Evolutionary conservation across 305 asterid species (phyloP).

Genomic region (Ilex paraguariensis): DNA sequence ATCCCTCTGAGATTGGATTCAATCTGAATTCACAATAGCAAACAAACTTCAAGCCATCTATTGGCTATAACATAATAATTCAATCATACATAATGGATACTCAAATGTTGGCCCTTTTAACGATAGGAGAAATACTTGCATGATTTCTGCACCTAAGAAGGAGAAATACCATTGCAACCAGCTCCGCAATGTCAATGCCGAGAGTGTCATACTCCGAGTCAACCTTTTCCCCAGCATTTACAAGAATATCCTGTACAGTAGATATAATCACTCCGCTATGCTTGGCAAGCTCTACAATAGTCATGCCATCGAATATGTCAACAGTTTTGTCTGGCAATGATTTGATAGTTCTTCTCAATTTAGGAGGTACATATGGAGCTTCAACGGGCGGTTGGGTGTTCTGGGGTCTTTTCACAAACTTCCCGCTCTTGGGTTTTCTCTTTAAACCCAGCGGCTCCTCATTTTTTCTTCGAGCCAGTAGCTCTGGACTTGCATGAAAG

Average conservation of each 20-base stretch:
- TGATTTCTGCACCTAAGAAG: conserved; percentile 7
- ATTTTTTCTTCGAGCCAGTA: conserved; percentile 35
- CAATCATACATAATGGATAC: no score
- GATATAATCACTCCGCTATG: conserved; percentile 71
- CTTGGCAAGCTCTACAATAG: conserved; percentile 73
- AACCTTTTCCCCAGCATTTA: conserved; percentile 85
- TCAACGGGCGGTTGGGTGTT: conserved; percentile 55
- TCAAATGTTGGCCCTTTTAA: no score
- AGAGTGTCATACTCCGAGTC: conserved; percentile 80
- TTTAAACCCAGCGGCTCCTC: conserved; percentile 49
- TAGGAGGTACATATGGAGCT: conserved; percentile 78
- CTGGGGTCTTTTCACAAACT: conserved; percentile 69
- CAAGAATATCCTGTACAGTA: conserved; percentile 64
- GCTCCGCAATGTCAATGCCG: conserved; percentile 86
- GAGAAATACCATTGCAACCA: conserved; percentile 78
- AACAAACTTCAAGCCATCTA: no score
- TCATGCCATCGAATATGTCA: conserved; percentile 93
- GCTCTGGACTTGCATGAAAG: conserved; percentile 67
- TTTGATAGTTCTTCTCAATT: conserved; percentile 42
- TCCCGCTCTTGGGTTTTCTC: conserved; percentile 46
- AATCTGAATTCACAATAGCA: no score
- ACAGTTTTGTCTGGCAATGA: conserved; percentile 59
- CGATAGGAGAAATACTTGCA: neutral
- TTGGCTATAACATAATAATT: no score
- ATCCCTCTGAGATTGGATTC: no score